Base-by-base conservation (phyloP, 179 eudicot genomes). In the Monotropa hypopitys region DNA sequence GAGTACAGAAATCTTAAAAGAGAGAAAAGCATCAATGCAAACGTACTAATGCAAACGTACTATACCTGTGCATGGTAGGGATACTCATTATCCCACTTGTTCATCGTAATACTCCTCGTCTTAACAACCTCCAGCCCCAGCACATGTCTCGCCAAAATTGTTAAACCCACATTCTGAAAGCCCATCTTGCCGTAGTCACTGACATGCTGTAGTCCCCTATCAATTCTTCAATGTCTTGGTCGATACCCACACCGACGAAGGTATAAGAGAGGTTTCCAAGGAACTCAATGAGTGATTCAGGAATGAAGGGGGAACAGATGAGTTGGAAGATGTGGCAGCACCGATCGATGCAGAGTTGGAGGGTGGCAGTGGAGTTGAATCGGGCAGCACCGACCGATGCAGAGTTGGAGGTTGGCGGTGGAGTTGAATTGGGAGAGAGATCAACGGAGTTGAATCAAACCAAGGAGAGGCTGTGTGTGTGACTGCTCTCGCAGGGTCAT, bases 321-420 rank as follows among this genome's bases (percentile, higher is more conserved):
- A 86, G 72, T n/a, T 88, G 91, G 80, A 81, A 86, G 38, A 88
- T 78, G 7, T 86, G 72, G 61, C 90, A 86, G 8, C 72, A 38
- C 5, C 26, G 74, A 50, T 81, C 81, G 56, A 81, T 75, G 72
- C 87, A 86, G 63, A 88, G 86, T 45, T 88, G 89, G 73, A 88
- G 80, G 45, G 78, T 73, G 18, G 88, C 88, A 42, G 82, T 84
- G 33, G 74, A 80, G 46, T 83, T 82, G 61, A n/a, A n/a, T n/a
- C n/a, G n/a, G 72, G 61, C 90, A 86, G 8, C 72, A 38, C 5
- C 26, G 74, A 50, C 82, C 81, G 56, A 81, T 75, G 72, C 87
- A 86, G 63, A 88, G 86, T 45, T 88, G 89, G 73, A 88, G 80
- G 45, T 76, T 73, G 18, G 88, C 88, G 46, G 82, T 84, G 33